Evolutionary conservation across 306 rosid species (phyloP).

Genomic region (Vachellia collinsii): DNA sequence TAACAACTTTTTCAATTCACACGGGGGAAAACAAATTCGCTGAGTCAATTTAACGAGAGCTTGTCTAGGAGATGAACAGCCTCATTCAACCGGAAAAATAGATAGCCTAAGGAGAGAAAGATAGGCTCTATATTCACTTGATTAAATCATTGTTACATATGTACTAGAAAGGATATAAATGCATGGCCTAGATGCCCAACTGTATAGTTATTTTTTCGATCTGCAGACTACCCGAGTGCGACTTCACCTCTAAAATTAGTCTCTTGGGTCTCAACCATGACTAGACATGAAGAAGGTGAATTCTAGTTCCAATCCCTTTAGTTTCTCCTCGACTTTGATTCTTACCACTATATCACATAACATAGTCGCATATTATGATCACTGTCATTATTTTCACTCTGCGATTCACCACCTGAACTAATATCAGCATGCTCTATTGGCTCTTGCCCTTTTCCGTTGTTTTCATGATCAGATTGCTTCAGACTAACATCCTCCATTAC

Average conservation of each 20-base stretch:
- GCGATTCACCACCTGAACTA: constrained; percentile 38
- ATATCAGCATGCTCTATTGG: constrained; percentile 42
- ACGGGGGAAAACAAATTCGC: neutral
- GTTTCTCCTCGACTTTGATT: constrained; percentile 21
- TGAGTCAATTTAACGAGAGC: neutral
- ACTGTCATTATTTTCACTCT: constrained; percentile 34
- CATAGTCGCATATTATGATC: constrained; percentile 25
- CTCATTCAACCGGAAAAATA: constrained; percentile 25
- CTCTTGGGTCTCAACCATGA: constrained; percentile 34
- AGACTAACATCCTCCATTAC: constrained; percentile 48
- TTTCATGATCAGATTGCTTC: constrained; percentile 49
- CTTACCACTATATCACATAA: constrained; percentile 35
- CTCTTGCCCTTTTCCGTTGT: constrained; percentile 45
- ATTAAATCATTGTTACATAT: constrained; percentile 33
- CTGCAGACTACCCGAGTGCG: constrained; percentile 15
- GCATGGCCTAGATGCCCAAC: constrained; percentile 16
- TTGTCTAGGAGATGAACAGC: constrained; percentile 5
- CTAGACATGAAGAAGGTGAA: constrained; percentile 26
- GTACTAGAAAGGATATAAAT: constrained; percentile 19
- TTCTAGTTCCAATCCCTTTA: constrained; percentile 3
- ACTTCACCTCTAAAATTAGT: constrained; percentile 22
- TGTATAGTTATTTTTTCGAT: constrained; percentile 24
- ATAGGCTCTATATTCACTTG: constrained; percentile 38
- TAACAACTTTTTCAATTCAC: neutral
- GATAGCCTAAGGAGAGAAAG: constrained; percentile 1